phyloP scores from a whole-genome alignment of 495 filamentous ascomycete species.

The Umbilicaria muhlenbergii region DNA sequence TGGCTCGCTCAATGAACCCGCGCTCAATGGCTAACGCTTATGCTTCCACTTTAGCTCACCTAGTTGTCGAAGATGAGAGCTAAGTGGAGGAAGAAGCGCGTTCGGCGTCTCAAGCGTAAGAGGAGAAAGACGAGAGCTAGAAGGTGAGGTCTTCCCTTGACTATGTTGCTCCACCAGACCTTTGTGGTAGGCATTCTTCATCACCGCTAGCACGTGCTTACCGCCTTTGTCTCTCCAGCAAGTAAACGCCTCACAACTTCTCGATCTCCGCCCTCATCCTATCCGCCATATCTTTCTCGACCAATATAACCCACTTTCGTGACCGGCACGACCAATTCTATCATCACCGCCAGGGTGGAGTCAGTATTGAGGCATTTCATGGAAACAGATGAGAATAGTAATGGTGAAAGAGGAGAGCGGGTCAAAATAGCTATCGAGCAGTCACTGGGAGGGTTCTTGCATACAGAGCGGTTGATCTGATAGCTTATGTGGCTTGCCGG shows the following conservation, averaged over 20 bases:
- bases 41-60: background rate
- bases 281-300: background rate
- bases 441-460: too few species aligned
- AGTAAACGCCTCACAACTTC: constrained; percentile 14
- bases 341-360: too few species aligned
- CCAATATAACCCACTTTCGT: background rate
- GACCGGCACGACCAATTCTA: too few species aligned
- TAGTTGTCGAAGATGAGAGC: constrained; percentile 71
- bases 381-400: too few species aligned
- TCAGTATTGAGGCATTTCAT: too few species aligned
- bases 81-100: constrained; percentile 99
- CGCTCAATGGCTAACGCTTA: constrained; percentile 6
- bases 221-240: constrained; percentile 3
- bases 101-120: constrained; percentile 95
- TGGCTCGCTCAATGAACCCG: too few species aligned
- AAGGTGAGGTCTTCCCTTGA: constrained; percentile 42
- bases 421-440: too few species aligned
- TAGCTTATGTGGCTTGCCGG: too few species aligned
- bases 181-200: background rate
- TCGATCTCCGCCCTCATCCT: constrained; percentile 8
- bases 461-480: too few species aligned
- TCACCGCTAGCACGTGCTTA: constrained; percentile 1
- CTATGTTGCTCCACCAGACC: background rate
- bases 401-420: too few species aligned
- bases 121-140: constrained; percentile 95